Evolutionary conservation across 1,139 yeast species (phyloP).

Genomic region (Yamadazyma atmosphaerica): DNA sequence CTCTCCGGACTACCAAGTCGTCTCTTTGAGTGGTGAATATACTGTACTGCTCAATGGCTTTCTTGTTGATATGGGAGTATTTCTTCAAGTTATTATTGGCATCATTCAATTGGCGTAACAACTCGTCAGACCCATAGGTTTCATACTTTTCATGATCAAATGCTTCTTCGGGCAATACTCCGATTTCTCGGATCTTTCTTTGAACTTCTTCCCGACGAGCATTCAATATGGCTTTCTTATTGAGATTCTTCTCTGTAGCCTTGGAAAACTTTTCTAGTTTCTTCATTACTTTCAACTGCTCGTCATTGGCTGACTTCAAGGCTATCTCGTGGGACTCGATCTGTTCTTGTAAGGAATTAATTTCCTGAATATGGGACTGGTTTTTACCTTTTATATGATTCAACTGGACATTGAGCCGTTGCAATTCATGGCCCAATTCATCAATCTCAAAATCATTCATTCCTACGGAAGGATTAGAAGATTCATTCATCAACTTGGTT

Average conservation of each 20-base stretch:
- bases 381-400: constrained; percentile 22
- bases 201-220: constrained; percentile 73
- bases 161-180: constrained; percentile 87
- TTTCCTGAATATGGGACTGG: constrained; percentile 19
- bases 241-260: constrained; percentile 62
- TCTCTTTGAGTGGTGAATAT: constrained; percentile 75
- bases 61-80: constrained; percentile 80
- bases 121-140: constrained; percentile 49
- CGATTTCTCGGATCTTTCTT: constrained; percentile 75
- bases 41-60: constrained; percentile 83
- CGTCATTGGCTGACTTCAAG: constrained; percentile 53
- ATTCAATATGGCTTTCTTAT: constrained; percentile 60
- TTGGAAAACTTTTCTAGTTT: constrained; percentile 65
- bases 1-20: constrained; percentile 61
- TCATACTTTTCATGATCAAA: constrained; percentile 46
- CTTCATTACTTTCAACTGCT: constrained; percentile 54
- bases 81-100: constrained; percentile 60
- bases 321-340: constrained; percentile 39
- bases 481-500: constrained; percentile 26
- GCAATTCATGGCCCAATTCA: constrained; percentile 33
- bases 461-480: constrained; percentile 19
- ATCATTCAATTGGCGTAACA: constrained; percentile 55
- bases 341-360: constrained; percentile 28
- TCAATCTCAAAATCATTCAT: constrained; percentile 41
- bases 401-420: constrained; percentile 22